These are phyloP conservation scores for Rubia tinctorum DNA, from an alignment of 305 asterid genomes.

Conservation along the genomic window DNA sequence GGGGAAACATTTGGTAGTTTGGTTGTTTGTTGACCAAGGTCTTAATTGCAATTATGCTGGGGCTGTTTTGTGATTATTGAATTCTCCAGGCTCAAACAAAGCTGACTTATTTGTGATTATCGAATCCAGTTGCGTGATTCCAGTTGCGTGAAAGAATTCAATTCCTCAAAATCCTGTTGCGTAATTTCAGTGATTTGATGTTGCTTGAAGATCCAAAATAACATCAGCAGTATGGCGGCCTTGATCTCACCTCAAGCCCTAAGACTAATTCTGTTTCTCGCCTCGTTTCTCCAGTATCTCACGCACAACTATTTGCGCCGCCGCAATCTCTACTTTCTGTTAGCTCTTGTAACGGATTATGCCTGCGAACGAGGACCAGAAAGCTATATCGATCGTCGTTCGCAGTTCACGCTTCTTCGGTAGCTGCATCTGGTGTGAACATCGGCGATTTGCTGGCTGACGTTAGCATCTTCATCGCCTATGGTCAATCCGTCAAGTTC, in stretches of 20 bases:
- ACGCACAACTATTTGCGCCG: conserved; percentile 17
- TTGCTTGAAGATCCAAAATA: background rate
- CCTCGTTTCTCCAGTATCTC: conserved; percentile 22
- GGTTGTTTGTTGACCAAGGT: no score
- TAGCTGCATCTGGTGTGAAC: conserved; percentile 40
- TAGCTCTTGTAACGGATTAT: conserved; percentile 8
- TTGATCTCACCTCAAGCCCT: conserved; percentile 27
- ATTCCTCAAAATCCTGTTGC: no score
- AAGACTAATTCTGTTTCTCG: conserved; percentile 14
- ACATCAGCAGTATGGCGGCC: conserved; percentile 28
- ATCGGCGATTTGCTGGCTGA: conserved; percentile 52
- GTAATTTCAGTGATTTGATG: no score
- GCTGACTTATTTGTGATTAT: no score
- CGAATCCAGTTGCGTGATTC: no score
- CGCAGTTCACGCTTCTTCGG: conserved; percentile 29
- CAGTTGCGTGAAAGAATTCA: no score
- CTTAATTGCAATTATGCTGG: no score
- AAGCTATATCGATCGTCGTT: conserved; percentile 3
- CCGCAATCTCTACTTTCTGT: conserved; percentile 19
- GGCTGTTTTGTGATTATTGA: no score
- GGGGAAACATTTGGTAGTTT: no score
- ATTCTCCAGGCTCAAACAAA: no score
- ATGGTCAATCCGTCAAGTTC: conserved; percentile 67
- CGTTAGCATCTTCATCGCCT: conserved; percentile 57
- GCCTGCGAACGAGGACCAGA: background rate